These are phyloP conservation scores for Acanthamoeba sp. DNA, from an alignment of 208 protist species.

Conservation along the genomic window DNA sequence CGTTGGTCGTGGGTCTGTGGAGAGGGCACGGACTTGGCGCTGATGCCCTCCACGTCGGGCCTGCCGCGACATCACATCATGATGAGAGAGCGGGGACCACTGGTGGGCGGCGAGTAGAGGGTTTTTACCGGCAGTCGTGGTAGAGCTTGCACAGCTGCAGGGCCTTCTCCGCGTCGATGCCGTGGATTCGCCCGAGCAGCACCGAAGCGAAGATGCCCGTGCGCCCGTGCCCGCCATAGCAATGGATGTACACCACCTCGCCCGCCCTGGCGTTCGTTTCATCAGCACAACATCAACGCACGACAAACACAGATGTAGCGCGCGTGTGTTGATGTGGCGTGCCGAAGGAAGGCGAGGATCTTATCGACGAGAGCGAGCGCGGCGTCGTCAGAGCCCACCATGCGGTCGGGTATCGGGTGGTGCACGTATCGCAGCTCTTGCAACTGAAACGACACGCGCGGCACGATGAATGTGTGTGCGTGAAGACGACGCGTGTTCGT, in stretches of 20 bases:
- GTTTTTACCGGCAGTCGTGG: constrained; percentile 41
- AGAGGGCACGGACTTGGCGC: constrained; percentile 27
- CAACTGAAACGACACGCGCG: not conserved
- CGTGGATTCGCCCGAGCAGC: not conserved
- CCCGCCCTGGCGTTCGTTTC: not conserved
- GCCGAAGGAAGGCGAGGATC: not conserved
- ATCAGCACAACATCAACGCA: not conserved
- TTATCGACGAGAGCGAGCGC: not conserved
- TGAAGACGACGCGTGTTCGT: not conserved
- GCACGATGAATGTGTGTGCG: not conserved
- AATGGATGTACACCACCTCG: constrained; percentile 38
- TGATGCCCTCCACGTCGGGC: constrained; percentile 59
- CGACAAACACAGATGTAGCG: no score
- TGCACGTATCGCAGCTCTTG: constrained; percentile 31
- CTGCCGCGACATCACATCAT: not conserved
- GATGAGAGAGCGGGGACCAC: no score
- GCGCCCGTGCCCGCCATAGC: constrained; percentile 49
- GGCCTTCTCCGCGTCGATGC: constrained; percentile 31
- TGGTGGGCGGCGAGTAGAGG: no score
- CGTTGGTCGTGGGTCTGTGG: constrained; percentile 56
- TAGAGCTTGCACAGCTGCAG: constrained; percentile 53
- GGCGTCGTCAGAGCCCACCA: not conserved
- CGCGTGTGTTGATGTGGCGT: not conserved
- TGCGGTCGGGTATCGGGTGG: constrained; percentile 37
- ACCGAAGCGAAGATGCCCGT: constrained; percentile 49